Evolutionary conservation across 495 filamentous ascomycete genomes (phyloP).

Genomic region (Mycothermus thermophilus): DNA sequence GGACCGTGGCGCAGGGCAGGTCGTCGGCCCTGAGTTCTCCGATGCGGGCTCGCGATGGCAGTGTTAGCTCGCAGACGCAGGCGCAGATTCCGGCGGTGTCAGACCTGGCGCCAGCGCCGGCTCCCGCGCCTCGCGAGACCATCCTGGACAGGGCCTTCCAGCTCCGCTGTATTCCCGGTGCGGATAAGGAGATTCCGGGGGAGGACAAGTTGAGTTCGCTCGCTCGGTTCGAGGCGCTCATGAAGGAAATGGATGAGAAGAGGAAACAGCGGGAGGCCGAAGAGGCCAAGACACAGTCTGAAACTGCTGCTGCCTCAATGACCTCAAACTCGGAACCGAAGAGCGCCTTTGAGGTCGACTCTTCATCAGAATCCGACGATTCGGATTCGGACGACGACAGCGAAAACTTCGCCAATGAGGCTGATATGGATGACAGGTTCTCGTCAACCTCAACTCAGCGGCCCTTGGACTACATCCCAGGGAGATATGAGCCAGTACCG

Average conservation of each 20-base stretch:
- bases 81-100: conserved; percentile 17
- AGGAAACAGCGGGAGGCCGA: conserved; percentile 21
- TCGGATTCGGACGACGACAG: conserved; percentile 25
- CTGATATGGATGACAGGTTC: conserved; percentile 20
- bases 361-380: conserved; percentile 10
- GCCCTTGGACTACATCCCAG: conserved; percentile 38
- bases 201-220: conserved; percentile 44
- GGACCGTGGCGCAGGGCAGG: conserved; percentile 42
- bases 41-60: conserved; percentile 27
- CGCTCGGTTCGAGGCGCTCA: conserved; percentile 45
- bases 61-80: conserved; percentile 27
- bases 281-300: conserved; percentile 10
- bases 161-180: conserved; percentile 40
- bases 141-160: conserved; percentile 48
- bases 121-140: conserved; percentile 38
- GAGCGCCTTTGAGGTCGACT: conserved; percentile 34
- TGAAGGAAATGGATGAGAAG: conserved; percentile 39
- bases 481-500: conserved; percentile 18
- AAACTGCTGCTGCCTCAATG: conserved; percentile 4
- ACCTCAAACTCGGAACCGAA: conserved; percentile 16
- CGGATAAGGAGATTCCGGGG: conserved; percentile 28
- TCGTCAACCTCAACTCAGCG: conserved; percentile 22
- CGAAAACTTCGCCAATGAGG: conserved; percentile 20
- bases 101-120: conserved; percentile 24
- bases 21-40: conserved; percentile 38